phyloP scores from a whole-genome alignment of 2,329 filamentous ascomycete species.

The Diaporthe humulicola region DNA sequence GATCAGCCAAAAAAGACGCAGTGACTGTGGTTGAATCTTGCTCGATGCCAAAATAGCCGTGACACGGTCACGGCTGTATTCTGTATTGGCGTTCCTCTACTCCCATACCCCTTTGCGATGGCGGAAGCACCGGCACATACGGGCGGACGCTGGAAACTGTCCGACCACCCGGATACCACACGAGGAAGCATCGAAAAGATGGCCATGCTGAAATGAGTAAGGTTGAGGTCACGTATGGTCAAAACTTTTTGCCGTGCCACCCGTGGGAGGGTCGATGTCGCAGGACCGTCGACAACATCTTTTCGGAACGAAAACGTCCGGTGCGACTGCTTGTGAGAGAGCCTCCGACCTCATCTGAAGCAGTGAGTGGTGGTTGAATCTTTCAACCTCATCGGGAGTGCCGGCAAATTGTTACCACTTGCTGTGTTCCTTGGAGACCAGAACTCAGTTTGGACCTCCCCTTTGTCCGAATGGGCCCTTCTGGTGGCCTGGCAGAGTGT shows the following conservation, averaged over 20 bases:
- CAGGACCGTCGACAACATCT: neutral
- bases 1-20: neutral
- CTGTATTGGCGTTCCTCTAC: neutral
- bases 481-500: neutral
- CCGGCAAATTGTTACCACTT: neutral
- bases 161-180: neutral
- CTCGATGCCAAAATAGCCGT: neutral
- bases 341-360: neutral
- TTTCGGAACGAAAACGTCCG: neutral
- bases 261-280: neutral
- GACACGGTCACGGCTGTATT: neutral
- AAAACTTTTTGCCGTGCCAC: neutral
- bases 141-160: neutral
- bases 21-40: neutral
- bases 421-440: neutral
- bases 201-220: neutral
- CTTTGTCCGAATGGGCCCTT: neutral
- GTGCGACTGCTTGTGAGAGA: neutral
- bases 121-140: slow-evolving; percentile 6
- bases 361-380: neutral
- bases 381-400: neutral
- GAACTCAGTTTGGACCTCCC: neutral
- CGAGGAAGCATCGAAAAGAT: neutral
- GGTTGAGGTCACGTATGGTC: neutral
- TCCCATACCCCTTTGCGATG: neutral